Base-by-base conservation (phyloP, 2,329 filamentous ascomycete species). In the Tolypocladium ophioglossoides region DNA sequence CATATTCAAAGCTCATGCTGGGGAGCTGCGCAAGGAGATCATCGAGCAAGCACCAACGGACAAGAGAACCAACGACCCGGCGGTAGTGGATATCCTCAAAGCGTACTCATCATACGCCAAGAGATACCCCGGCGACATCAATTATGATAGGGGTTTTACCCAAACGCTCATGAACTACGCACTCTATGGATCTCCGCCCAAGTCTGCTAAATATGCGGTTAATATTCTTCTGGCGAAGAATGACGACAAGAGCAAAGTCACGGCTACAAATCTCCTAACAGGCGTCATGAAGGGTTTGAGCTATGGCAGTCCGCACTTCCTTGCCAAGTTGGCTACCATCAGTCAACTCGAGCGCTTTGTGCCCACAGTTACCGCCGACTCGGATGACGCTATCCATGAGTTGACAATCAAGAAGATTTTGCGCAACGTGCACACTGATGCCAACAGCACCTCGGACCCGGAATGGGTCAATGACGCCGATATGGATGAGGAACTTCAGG, bases 81-180 rank as follows among this genome's bases (percentile, higher is more conserved):
- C 82, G 3, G 85, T 89, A n/a, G 89, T 94, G 14, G 89, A 96
- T 63, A 92, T 92, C 2, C 77, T 99, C 55, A 96, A 95, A 67
- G 92, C 95, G 3, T 96, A 94, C 67, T 88, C 92, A 11, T 90
- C 88, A 2, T 99, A 96, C 67, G 89, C 91, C 1, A 86, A 86
- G 64, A 91, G 86, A 62, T 92, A 95, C 61, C 85, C 92, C 0
- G 78, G 84, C 12, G 91, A 97, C 56, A 82, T 99, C 52, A 88
- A 89, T 1, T 81, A 83, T 56, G 88, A 95, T 57, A 83, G 86
- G 54, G 88, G 87, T 60, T 92, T 97, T 62, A 77, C 84, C 35
- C 84, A 94, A 63, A 86, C 90, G 1, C 79, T 99, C 67, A 83
- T 86, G 57, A 86, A 82, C 62, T 97, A 94, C 68, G 89, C 91